A percentile compares a stretch with the other conserved stretches of the same genome.
Evolutionary conservation across 345 rosid genomes (phyloP).

Genomic region (Boechera divaricarpa): DNA sequence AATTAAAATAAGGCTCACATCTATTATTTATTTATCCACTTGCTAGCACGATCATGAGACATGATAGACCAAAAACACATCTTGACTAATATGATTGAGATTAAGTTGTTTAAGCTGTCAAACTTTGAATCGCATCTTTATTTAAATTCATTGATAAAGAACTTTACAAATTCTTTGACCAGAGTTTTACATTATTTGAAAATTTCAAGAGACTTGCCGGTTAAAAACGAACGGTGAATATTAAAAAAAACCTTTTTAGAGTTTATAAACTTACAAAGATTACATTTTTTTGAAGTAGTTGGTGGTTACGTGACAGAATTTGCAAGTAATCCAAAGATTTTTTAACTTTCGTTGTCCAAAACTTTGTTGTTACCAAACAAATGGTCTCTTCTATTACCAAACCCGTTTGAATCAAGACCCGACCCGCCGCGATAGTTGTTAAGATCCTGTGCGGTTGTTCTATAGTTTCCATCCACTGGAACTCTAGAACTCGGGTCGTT

Average conservation of each 20-base stretch:
- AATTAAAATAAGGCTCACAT: not conserved
- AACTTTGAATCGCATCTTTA: slow-evolving; percentile 13
- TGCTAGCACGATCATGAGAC: slow-evolving; percentile 39
- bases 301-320: slow-evolving; percentile 24
- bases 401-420: slow-evolving; percentile 63
- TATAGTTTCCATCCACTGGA: slow-evolving; percentile 58
- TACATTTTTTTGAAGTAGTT: slow-evolving; percentile 11
- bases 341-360: slow-evolving; percentile 56
- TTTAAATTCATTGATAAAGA: not conserved
- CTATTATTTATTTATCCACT: slow-evolving; percentile 28
- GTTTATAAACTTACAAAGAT: slow-evolving; percentile 11
- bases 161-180: slow-evolving; percentile 5
- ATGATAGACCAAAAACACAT: slow-evolving; percentile 12
- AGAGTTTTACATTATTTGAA: slow-evolving; percentile 17
- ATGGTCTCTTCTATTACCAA: slow-evolving; percentile 72
- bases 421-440: slow-evolving; percentile 63
- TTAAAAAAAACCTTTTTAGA: not conserved
- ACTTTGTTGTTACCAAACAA: slow-evolving; percentile 62
- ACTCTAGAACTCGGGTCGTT: slow-evolving; percentile 63
- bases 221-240: not conserved
- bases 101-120: slow-evolving; percentile 23
- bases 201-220: not conserved
- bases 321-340: slow-evolving; percentile 17
- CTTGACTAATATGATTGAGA: slow-evolving; percentile 23
- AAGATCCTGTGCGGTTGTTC: slow-evolving; percentile 60